Base-by-base conservation (phyloP, 2,329 filamentous ascomycete genomes). In the Ophiosphaerella korrae region DNA sequence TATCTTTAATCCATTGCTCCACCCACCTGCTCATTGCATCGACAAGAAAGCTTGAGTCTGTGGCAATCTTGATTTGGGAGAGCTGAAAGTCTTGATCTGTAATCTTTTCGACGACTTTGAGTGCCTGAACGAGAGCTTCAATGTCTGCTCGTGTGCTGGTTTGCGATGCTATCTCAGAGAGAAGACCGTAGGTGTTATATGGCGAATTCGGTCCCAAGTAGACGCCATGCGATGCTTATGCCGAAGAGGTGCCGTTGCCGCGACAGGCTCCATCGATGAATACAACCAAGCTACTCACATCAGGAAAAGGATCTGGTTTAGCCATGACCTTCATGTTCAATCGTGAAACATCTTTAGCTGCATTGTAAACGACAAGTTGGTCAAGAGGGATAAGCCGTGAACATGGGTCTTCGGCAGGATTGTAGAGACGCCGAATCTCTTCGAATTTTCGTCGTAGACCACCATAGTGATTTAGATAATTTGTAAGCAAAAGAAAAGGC, bases 41-140 rank as follows among this genome's bases (percentile, higher is more conserved):
- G 1, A 73, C 67, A 5, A 76, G 13, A 26, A 70, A 74, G n/a
- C 56, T 58, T 0, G 74, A 75, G 34, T 74, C 71, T 0, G 71
- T 60, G 7, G 60, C 50, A 21, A 66, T 52, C 14, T 54, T 55
- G 42, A 58, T 53, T 2, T 32, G n/a, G 1, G 14, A 16, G 11
- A 57, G 36, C n/a, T 60, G 9, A 58, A 49, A 21, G 64, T 52
- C 14, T 54, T 55, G 7, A 24, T 47, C 23, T 7, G 48, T 46
- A 34, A 63, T 50, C 6, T 46, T n/a, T 3, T 36, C 7, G 16
- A 59, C 23, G 14, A 42, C 38, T 21, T 44, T 14, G 24, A 59
- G 42, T 6, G 52, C 55, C 33, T 39, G 14, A 5, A 5, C 2
- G 1, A 66, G 50, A 6, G 55, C 63, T 23, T 54, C 47, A 21